Conservation (phyloP, 768 basidiomycete genomes). For the Amanita molliuscula region DNA sequence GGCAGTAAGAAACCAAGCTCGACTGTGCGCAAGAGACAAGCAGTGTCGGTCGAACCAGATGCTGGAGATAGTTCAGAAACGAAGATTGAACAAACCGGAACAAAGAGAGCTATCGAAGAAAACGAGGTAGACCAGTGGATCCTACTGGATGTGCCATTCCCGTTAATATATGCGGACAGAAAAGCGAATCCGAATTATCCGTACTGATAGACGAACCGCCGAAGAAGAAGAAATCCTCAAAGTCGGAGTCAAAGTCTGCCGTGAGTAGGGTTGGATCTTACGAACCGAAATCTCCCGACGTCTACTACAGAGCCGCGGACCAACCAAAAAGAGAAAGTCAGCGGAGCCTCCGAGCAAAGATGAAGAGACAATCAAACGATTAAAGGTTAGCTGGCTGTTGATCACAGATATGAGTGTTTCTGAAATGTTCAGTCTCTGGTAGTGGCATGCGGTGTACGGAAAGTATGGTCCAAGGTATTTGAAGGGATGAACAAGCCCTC, state of each 20-base stretch:
- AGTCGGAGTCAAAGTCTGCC: constrained; percentile 14
- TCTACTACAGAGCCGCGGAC: constrained; percentile 14
- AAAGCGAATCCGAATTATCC: constrained; percentile 53
- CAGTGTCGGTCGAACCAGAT: neutral
- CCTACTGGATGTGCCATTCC: neutral
- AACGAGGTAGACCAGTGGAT: neutral
- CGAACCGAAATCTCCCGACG: neutral
- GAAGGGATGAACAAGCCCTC: constrained; percentile 42
- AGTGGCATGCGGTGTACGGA: constrained; percentile 67
- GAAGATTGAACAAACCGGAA: neutral
- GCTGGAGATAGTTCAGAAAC: neutral
- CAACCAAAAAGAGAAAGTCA: constrained; percentile 19
- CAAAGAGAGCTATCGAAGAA: neutral
- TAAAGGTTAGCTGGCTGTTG: constrained; percentile 44
- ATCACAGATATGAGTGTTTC: neutral
- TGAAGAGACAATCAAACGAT: constrained; percentile 63
- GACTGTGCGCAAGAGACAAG: neutral
- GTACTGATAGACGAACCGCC: constrained; percentile 49
- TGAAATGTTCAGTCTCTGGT: constrained; percentile 44
- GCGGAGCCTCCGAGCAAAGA: constrained; percentile 39
- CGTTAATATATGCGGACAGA: constrained; percentile 9
- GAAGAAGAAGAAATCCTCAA: constrained; percentile 24
- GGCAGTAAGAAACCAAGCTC: neutral
- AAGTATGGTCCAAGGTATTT: constrained; percentile 69
- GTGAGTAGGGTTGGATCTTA: constrained; percentile 16